Percentiles rank a stretch among this genome's conserved stretches.
Evolutionary conservation across 805 yeast genomes (phyloP).

Genomic region (Cyberlindnera amylophila): DNA sequence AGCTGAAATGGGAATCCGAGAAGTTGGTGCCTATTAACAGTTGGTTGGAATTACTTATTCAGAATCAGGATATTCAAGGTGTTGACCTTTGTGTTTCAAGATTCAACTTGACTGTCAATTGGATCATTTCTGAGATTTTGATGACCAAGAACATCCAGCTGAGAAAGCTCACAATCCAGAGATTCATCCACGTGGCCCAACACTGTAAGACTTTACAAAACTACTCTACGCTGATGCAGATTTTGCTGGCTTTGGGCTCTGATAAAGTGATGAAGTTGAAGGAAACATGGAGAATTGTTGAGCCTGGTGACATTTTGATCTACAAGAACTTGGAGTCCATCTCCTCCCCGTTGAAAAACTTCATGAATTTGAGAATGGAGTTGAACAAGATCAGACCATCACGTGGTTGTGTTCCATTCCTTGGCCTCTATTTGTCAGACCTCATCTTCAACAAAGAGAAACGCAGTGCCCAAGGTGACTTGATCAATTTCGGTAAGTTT

Average conservation of each 20-base stretch:
- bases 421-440: conserved; percentile 83
- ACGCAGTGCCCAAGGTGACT: conserved; percentile 29
- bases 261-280: conserved; percentile 53
- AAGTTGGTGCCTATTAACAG: conserved; percentile 66
- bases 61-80: conserved; percentile 58
- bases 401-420: conserved; percentile 84
- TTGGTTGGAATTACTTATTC: conserved; percentile 75
- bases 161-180: conserved; percentile 67
- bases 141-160: conserved; percentile 59
- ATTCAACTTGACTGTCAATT: conserved; percentile 83
- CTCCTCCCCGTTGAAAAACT: conserved; percentile 73
- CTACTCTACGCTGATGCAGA: conserved; percentile 83
- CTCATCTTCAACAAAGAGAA: conserved; percentile 60
- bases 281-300: conserved; percentile 70
- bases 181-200: conserved; percentile 83
- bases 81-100: conserved; percentile 78
- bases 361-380: conserved; percentile 59
- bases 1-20: conserved; percentile 62
- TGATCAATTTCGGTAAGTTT: conserved; percentile 73
- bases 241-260: conserved; percentile 75
- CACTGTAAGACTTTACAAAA: conserved; percentile 72
- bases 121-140: conserved; percentile 87
- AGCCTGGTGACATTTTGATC: conserved; percentile 66
- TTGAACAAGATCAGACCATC: conserved; percentile 57
- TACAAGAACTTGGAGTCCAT: conserved; percentile 67